phyloP scores from a whole-genome alignment of 805 yeast genomes.

The Zygoascus flipseniorum region DNA sequence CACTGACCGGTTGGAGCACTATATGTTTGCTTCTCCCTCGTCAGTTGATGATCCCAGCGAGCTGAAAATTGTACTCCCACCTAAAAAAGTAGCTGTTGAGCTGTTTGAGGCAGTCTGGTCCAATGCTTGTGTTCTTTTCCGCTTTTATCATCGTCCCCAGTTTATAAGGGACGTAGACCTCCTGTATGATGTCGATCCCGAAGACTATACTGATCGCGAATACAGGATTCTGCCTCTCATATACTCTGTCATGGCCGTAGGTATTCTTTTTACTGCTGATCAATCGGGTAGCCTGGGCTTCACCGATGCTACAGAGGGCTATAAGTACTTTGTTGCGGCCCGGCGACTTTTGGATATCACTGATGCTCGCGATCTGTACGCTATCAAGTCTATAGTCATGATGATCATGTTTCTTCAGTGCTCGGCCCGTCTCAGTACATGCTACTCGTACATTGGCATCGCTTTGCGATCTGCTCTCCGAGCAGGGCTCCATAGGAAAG shows the following conservation, averaged over 20 bases:
- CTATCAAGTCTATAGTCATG: conserved; percentile 83
- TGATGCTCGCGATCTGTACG: conserved; percentile 70
- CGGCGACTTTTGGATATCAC: conserved; percentile 72
- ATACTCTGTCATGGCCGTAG: conserved; percentile 83
- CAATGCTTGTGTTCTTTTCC: conserved; percentile 73
- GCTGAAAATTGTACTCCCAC: conserved; percentile 62
- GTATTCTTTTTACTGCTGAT: conserved; percentile 51
- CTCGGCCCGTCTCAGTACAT: conserved; percentile 76
- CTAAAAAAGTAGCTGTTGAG: conserved; percentile 61
- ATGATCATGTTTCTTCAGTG: conserved; percentile 79
- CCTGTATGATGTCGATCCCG: conserved; percentile 67
- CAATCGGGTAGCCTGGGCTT: conserved; percentile 39
- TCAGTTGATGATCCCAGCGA: conserved; percentile 33
- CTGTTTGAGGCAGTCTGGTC: conserved; percentile 74
- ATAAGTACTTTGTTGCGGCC: conserved; percentile 72
- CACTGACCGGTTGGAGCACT: conserved; percentile 4
- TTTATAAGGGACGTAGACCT: conserved; percentile 66
- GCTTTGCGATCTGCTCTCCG: conserved; percentile 75
- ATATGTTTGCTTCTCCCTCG: conserved; percentile 11
- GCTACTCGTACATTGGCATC: conserved; percentile 84
- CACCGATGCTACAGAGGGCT: conserved; percentile 49
- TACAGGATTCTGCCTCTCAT: conserved; percentile 69
- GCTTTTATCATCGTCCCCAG: conserved; percentile 82
- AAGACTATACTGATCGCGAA: conserved; percentile 62
- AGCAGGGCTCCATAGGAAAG: conserved; percentile 74